Evolutionary conservation across 306 rosid genomes (phyloP), one percentile per base, ranked within the genome.

Genomic region (Pterocarpus santalinus): DNA sequence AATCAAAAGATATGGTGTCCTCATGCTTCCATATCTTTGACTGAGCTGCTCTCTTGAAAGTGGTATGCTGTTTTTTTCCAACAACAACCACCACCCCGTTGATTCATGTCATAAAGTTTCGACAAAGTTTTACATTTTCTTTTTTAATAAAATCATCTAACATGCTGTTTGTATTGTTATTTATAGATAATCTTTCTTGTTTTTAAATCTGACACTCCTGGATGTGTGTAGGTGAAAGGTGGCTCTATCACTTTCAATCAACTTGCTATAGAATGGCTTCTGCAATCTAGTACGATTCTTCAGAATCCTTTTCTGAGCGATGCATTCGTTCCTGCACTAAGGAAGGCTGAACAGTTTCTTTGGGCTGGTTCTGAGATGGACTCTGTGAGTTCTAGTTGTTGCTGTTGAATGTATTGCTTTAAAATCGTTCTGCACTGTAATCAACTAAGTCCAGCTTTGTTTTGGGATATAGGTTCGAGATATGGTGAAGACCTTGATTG

Each of bases 321-420:
- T 85, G 92, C 88, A 32, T 91, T 79, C 86, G 85, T 69, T 79
- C 64, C 87, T 65, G 84, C 85, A 43, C 75, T 93, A 80, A 91
- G 83, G 87, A 89, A 90, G 82, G 94, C 99, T 82, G 97, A 95
- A 78, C 99, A 95, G 82, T 93, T 93, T 86, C 88, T 95, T 67
- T 95, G 99, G 99, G 99, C 96, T 84, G 98, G 99, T 82, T 86
- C 92, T 15, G 99, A 95, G 89, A 91, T 93, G 97, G 92, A 95
- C 88, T 83, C 88, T 74, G 99, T 95, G 81, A 89, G 97, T 89
- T 77, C 81, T 65, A 36, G 58, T 39, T 78, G 66, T 79, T 81
- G 61, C 65, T 52, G 61, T 60, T 52, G 32, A 55, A 74, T 74
- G 64, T 57, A 70, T 69, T 78, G 44, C 71, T 71, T 34, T 65